phyloP scores from a whole-genome alignment of 148 eudicot genomes.

The Camellia granthamiana region DNA sequence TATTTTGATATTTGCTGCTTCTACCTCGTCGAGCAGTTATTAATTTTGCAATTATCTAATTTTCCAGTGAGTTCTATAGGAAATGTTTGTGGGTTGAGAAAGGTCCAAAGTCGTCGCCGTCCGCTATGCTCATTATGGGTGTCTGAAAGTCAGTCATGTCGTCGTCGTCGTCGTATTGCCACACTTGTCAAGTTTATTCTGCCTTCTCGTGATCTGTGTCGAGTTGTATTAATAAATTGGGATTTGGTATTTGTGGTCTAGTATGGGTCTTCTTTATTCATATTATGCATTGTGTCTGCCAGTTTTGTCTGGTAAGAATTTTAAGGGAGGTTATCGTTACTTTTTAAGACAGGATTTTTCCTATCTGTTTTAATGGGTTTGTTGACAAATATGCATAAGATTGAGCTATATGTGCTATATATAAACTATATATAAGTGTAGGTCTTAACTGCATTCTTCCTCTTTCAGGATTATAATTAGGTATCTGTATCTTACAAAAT shows the following conservation, averaged over 20 bases:
- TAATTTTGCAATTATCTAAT: constrained; percentile 74
- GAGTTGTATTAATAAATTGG: constrained; percentile 51
- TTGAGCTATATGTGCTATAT: not conserved
- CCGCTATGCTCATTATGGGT: constrained; percentile 97
- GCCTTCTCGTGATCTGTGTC: constrained; percentile 46
- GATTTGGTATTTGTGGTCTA: constrained; percentile 21
- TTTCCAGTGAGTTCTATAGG: constrained; percentile 99
- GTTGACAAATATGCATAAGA: constrained; percentile 20
- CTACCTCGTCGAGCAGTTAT: constrained; percentile 31
- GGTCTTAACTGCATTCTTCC: too few species aligned
- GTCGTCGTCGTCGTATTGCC: constrained; percentile 86
- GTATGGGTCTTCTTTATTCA: constrained; percentile 25
- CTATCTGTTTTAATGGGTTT: constrained; percentile 29
- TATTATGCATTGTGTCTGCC: constrained; percentile 35
- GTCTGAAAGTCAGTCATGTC: constrained; percentile 97
- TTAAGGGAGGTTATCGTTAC: constrained; percentile 28
- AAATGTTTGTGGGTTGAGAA: constrained; percentile 74
- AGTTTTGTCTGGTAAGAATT: constrained; percentile 32
- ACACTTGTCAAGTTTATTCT: constrained; percentile 52
- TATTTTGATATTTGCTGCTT: not conserved
- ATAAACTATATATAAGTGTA: too few species aligned
- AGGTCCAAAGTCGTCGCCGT: constrained; percentile 96
- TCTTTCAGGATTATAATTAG: too few species aligned
- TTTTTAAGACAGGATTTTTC: constrained; percentile 20
- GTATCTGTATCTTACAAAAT: too few species aligned